These are phyloP conservation scores for Naganishia randhawae DNA, from an alignment of 768 basidiomycete species.

Conservation along the genomic window DNA sequence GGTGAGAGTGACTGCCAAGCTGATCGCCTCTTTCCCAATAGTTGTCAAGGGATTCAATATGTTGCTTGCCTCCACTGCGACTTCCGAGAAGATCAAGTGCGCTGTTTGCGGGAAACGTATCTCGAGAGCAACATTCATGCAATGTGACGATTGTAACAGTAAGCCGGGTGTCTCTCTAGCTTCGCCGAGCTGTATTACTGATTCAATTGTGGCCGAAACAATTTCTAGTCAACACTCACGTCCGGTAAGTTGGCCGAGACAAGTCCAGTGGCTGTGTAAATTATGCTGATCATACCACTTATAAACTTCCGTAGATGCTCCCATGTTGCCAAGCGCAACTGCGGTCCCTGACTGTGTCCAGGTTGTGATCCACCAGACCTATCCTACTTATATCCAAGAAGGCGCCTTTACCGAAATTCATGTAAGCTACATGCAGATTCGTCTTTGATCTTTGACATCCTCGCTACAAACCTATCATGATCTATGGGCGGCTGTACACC, in stretches of 20 bases:
- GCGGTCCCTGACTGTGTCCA: background rate
- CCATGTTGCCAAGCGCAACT: background rate
- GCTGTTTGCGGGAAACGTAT: slow-evolving; percentile 41
- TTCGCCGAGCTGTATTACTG: background rate
- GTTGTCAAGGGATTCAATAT: slow-evolving; percentile 4
- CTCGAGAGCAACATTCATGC: slow-evolving; percentile 38
- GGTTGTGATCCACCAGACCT: background rate
- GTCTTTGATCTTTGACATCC: too few species aligned
- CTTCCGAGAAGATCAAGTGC: slow-evolving; percentile 31
- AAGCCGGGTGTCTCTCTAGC: slow-evolving; percentile 22
- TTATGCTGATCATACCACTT: background rate
- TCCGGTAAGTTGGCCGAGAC: slow-evolving; percentile 32
- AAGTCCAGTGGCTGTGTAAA: background rate
- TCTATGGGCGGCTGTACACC: too few species aligned
- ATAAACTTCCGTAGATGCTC: background rate
- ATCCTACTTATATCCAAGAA: background rate
- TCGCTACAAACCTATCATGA: too few species aligned
- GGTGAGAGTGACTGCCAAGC: background rate
- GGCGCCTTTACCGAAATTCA: too few species aligned
- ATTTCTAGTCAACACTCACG: slow-evolving; percentile 43
- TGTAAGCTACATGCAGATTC: too few species aligned
- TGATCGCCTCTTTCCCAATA: background rate
- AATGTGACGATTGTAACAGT: slow-evolving; percentile 50
- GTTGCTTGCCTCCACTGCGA: background rate
- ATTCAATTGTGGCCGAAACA: background rate